Evolutionary conservation across 495 filamentous ascomycete genomes (phyloP).

Genomic region (Lichina pygmaea): DNA sequence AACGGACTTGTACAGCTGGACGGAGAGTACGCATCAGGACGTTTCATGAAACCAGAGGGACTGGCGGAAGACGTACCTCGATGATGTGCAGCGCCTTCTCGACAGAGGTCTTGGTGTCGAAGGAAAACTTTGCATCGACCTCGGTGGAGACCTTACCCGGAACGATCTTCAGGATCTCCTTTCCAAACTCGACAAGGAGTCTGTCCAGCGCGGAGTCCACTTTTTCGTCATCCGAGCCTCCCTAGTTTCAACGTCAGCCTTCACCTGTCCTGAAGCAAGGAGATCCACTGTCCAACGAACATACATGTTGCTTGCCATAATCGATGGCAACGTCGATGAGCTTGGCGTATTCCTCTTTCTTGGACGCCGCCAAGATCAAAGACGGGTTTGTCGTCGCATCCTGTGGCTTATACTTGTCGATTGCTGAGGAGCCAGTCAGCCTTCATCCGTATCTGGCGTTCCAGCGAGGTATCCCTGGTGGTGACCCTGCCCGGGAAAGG

Average conservation of each 20-base stretch:
- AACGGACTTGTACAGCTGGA: slow-evolving; percentile 68
- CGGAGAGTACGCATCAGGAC: background rate
- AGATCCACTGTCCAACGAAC: slow-evolving; percentile 4
- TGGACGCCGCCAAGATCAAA: slow-evolving; percentile 87
- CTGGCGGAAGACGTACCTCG: slow-evolving; percentile 27
- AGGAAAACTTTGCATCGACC: slow-evolving; percentile 90
- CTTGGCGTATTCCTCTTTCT: slow-evolving; percentile 89
- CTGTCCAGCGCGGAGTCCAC: slow-evolving; percentile 67
- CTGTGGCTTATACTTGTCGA: slow-evolving; percentile 98
- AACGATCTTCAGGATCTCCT: slow-evolving; percentile 87
- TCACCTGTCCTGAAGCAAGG: background rate
- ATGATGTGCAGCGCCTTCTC: slow-evolving; percentile 96
- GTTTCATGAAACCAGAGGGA: background rate
- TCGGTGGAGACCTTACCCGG: slow-evolving; percentile 97
- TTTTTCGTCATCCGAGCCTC: slow-evolving; percentile 37
- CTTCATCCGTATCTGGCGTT: too few species aligned
- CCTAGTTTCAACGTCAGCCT: slow-evolving; percentile 9
- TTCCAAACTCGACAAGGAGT: slow-evolving; percentile 92
- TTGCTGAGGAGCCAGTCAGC: slow-evolving; percentile 24
- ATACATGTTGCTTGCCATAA: slow-evolving; percentile 54
- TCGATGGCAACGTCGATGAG: slow-evolving; percentile 69
- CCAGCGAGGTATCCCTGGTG: too few species aligned
- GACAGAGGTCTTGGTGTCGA: slow-evolving; percentile 76
- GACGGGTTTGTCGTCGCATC: slow-evolving; percentile 99
- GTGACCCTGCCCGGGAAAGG: too few species aligned